Evolutionary conservation across 257 asterid species (phyloP).

Genomic region (Nicotiana undulata): DNA sequence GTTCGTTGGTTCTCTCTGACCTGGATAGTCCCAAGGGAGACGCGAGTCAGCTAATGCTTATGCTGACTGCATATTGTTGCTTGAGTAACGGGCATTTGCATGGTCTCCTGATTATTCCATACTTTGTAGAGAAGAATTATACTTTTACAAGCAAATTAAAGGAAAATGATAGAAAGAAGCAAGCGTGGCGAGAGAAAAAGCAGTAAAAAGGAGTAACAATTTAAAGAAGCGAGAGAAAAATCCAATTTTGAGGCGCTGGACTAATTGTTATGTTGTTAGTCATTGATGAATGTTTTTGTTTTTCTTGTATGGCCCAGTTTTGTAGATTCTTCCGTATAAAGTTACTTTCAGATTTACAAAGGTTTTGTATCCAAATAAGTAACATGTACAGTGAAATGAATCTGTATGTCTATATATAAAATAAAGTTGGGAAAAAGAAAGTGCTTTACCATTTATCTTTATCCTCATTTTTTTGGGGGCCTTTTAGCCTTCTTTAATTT

Average conservation of each 20-base stretch:
- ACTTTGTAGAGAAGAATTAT: slow-evolving; percentile 1
- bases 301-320: not conserved
- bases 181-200: slow-evolving; percentile 3
- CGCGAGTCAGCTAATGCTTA: not conserved
- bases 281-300: not conserved
- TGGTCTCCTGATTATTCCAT: not conserved
- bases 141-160: slow-evolving; percentile 3
- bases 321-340: not conserved
- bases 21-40: not conserved
- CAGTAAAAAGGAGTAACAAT: not conserved
- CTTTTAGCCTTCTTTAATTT: no score
- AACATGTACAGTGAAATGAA: not conserved
- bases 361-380: not conserved
- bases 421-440: no score
- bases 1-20: not conserved
- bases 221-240: not conserved
- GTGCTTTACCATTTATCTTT: no score
- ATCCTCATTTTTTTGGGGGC: no score
- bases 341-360: not conserved
- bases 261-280: not conserved
- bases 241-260: not conserved
- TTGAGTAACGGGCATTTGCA: not conserved
- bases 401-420: no score
- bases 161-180: not conserved
- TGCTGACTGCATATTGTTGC: not conserved